Evolutionary conservation across 1,139 yeast species (phyloP).

Genomic region (Eremothecium coryli): DNA sequence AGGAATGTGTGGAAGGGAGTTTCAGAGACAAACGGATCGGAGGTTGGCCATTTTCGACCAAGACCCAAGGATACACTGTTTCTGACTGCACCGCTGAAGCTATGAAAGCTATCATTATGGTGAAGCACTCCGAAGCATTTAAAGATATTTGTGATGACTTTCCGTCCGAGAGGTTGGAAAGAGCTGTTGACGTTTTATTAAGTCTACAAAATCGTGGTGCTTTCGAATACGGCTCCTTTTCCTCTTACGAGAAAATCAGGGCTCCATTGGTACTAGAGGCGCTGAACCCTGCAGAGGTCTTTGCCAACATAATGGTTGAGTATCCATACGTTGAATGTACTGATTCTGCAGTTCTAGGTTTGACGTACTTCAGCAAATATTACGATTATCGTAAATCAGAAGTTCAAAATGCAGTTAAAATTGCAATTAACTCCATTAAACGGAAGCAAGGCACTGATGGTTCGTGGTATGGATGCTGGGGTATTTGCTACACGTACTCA

Average conservation of each 20-base stretch:
- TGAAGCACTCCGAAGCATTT: slow-evolving; percentile 53
- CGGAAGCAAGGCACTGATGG: slow-evolving; percentile 69
- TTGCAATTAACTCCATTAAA: slow-evolving; percentile 67
- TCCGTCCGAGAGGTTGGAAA: slow-evolving; percentile 43
- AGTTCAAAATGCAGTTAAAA: slow-evolving; percentile 55
- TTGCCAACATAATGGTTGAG: slow-evolving; percentile 97
- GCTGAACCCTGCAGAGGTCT: slow-evolving; percentile 94
- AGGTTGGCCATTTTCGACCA: slow-evolving; percentile 97
- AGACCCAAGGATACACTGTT: slow-evolving; percentile 92
- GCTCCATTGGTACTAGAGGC: slow-evolving; percentile 69
- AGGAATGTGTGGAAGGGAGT: slow-evolving; percentile 68
- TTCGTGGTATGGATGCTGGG: slow-evolving; percentile 99
- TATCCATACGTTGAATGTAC: slow-evolving; percentile 98
- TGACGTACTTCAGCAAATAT: slow-evolving; percentile 63
- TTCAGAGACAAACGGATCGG: slow-evolving; percentile 80
- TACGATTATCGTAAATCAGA: slow-evolving; percentile 59
- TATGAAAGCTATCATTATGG: slow-evolving; percentile 87
- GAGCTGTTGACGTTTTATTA: slow-evolving; percentile 65
- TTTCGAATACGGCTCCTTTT: slow-evolving; percentile 84
- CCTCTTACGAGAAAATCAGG: slow-evolving; percentile 81
- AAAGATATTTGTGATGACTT: slow-evolving; percentile 44
- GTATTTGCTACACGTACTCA: slow-evolving; percentile 91
- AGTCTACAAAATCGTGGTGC: slow-evolving; percentile 66
- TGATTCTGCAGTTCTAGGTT: slow-evolving; percentile 84
- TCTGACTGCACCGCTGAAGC: slow-evolving; percentile 98